Evolutionary conservation across 257 asterid species (phyloP).

Genomic region (Handroanthus guayacan): DNA sequence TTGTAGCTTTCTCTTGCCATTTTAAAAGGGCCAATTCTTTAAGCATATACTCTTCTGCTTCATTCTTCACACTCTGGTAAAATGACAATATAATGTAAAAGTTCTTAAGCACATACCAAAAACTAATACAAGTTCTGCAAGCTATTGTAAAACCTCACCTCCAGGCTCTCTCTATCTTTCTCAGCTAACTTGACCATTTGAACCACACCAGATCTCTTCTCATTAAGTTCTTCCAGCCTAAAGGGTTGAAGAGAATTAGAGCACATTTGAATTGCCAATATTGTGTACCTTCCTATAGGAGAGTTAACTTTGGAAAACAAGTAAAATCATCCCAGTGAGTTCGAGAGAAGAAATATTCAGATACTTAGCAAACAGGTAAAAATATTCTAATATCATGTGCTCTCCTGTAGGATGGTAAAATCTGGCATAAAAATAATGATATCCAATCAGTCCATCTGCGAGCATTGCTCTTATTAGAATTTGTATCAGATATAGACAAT

Average conservation of each 20-base stretch:
- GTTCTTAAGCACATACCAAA: not conserved
- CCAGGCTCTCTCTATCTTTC: conserved; percentile 93
- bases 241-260: conserved; percentile 7
- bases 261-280: conserved; percentile 8
- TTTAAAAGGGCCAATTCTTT: conserved; percentile 79
- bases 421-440: not conserved
- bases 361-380: not conserved
- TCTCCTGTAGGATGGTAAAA: too few species aligned
- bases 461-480: not conserved
- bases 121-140: conserved; percentile 17
- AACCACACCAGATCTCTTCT: conserved; percentile 87
- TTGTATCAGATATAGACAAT: not conserved
- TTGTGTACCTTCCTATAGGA: not conserved
- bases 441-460: not conserved
- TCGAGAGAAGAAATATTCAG: not conserved
- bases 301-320: conserved; percentile 16
- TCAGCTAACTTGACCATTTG: conserved; percentile 98
- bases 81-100: conserved; percentile 20
- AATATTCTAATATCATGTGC: not conserved
- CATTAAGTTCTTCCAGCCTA: conserved; percentile 89
- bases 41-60: conserved; percentile 96
- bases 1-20: conserved; percentile 97
- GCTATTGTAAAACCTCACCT: conserved; percentile 54
- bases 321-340: not conserved
- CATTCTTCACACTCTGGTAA: conserved; percentile 83